Conservation (phyloP, 306 rosid species). For the Medicago ruthenica region DNA sequence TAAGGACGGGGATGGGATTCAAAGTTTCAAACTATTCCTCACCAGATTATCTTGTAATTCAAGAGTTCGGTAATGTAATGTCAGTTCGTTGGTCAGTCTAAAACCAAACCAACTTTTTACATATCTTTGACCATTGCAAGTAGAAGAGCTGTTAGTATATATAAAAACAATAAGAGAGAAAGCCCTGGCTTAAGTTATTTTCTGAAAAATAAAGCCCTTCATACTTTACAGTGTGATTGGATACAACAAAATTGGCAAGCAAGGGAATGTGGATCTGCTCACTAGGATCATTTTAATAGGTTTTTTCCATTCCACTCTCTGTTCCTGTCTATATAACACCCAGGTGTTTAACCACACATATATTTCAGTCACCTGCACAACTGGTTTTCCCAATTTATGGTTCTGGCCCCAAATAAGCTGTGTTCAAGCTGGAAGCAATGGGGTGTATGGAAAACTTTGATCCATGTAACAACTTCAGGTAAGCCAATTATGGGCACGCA, state of each 20-base stretch:
- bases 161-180: neutral
- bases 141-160: constrained; percentile 9
- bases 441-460: constrained; percentile 15
- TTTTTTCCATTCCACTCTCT: constrained; percentile 29
- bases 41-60: constrained; percentile 26
- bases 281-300: constrained; percentile 18
- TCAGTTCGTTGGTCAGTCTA: constrained; percentile 23
- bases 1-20: constrained; percentile 10
- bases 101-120: constrained; percentile 38
- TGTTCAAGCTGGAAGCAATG: constrained; percentile 25
- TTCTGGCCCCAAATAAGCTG: constrained; percentile 21
- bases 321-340: constrained; percentile 36
- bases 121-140: constrained; percentile 34
- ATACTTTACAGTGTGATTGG: constrained; percentile 19
- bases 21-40: constrained; percentile 19
- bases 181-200: neutral
- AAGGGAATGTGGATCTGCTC: constrained; percentile 34
- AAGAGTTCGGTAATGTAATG: constrained; percentile 27
- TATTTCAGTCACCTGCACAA: constrained; percentile 32
- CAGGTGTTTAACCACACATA: constrained; percentile 28
- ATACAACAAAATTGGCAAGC: constrained; percentile 48
- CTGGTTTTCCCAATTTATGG: constrained; percentile 24
- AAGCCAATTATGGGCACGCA: constrained; percentile 23
- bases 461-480: constrained; percentile 23
- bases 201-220: constrained; percentile 9